Percentiles rank a stretch among this genome's conserved stretches.
These are phyloP conservation scores for Clarireedia paspali DNA, from an alignment of 2,329 filamentous ascomycete genomes.

Conservation along the genomic window DNA sequence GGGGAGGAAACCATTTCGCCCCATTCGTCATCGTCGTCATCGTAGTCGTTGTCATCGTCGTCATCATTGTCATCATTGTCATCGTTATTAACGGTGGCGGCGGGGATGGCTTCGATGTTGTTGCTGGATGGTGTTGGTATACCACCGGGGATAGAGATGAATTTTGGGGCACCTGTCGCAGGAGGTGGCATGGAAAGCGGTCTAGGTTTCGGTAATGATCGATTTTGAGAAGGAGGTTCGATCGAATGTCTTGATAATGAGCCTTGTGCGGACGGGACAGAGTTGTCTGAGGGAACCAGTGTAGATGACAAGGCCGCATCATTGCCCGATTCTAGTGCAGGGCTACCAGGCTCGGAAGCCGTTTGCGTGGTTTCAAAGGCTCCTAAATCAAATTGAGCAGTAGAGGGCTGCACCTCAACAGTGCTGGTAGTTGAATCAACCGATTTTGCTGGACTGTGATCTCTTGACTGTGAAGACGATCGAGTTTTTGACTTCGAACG, in stretches of 20 bases:
- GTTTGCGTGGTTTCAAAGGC: background rate
- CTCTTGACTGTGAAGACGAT: conserved; percentile 15
- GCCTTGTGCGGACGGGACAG: background rate
- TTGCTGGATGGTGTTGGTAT: too few species aligned
- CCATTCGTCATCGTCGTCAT: conserved; percentile 31
- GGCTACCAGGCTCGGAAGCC: background rate
- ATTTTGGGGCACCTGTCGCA: background rate
- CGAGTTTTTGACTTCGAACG: conserved; percentile 16
- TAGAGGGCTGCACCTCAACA: conserved; percentile 6
- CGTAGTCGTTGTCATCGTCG: conserved; percentile 23
- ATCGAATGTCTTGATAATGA: background rate
- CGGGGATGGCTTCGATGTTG: background rate
- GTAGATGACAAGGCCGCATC: too few species aligned
- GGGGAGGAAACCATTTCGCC: conserved; percentile 33
- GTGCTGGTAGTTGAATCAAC: conserved; percentile 3
- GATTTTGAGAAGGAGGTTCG: background rate
- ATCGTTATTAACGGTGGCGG: background rate
- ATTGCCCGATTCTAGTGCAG: background rate
- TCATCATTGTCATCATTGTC: background rate
- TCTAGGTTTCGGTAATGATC: background rate
- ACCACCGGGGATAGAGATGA: background rate
- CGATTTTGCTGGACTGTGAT: conserved; percentile 18
- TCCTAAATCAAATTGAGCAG: conserved; percentile 23
- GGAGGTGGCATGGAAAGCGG: conserved; percentile 2
- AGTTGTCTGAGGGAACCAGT: background rate